Evolutionary conservation across 768 basidiomycete species (phyloP), one percentile per base, ranked within the genome.

Genomic region (Lentinus tigrinus): DNA sequence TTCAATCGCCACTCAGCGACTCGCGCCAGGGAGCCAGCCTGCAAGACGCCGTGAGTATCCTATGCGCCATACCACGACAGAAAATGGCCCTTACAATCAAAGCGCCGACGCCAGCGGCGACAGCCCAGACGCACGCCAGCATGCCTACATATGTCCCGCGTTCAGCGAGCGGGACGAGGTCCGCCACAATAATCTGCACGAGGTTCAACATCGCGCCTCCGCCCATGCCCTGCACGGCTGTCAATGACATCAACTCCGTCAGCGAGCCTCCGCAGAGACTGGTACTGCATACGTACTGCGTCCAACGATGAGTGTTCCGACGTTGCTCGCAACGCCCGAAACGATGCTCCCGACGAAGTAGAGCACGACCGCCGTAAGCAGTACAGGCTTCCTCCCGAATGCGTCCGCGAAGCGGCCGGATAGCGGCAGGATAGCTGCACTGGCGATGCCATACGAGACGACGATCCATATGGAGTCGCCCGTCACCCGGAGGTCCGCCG

Each of bases 331-430:
- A 0, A 74, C 67, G 0, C 75, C 79, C 16, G 69, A 68, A 1
- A 80, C 23, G 0, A 74, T 77, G 19, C 72, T 73, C 0, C 79
- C 78, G 37, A 77, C 21, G 0, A 74, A 72, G 51, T 76, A 76
- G 27, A 74, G 55, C 1, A 64, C 37, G 13, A 76, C 60, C n/a
- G 65, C 61, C 4, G 58, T 58, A 4, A 75, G 52, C 44, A 76
- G 60, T 28, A 71, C 59, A 2, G 73, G 72, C 8, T 63, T 60
- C 4, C 75, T 65, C 0, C 75, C 75, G 54, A 77, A 74, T 2
- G 73, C 68, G 46, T 73, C 60, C 2, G 72, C 70, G 16, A 73
- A 52, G 9, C 67, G 58, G 0, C 72, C 73, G 28, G 67, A 69
- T 50, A 72, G 66, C 1, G 74, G 74, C 1, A 75, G 65, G 50